Conservation (phyloP, 192 early-diverging fungal genomes). For the Coemansia umbellata region DNA sequence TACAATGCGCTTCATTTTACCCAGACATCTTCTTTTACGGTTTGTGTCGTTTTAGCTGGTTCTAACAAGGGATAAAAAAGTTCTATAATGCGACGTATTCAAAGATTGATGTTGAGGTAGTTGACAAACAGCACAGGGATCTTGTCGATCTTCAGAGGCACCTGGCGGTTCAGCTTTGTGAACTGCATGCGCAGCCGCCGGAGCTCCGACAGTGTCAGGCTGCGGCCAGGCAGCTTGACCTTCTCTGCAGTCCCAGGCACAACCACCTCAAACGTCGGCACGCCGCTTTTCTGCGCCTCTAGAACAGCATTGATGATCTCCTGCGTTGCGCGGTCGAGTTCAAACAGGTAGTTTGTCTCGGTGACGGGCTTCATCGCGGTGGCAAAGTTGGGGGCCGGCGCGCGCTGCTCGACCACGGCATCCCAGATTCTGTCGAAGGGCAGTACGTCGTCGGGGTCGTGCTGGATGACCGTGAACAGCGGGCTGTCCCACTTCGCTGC, state of each 20-base stretch:
- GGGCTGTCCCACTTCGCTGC: constrained; percentile 94
- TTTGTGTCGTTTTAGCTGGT: too few species aligned
- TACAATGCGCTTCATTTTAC: too few species aligned
- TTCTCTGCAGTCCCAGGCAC: constrained; percentile 54
- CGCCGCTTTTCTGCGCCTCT: constrained; percentile 70
- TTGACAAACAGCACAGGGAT: constrained; percentile 86
- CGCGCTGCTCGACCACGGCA: constrained; percentile 66
- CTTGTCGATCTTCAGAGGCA: constrained; percentile 64
- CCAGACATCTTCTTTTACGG: too few species aligned
- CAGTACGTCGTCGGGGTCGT: constrained; percentile 53
- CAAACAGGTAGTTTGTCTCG: constrained; percentile 87
- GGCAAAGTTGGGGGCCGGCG: constrained; percentile 79
- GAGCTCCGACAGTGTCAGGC: constrained; percentile 75
- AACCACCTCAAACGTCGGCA: constrained; percentile 52
- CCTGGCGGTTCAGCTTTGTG: constrained; percentile 82
- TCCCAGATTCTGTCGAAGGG: constrained; percentile 72
- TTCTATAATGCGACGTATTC: too few species aligned
- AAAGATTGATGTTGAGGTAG: constrained; percentile 85
- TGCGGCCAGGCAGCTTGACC: constrained; percentile 64
- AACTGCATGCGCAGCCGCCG: constrained; percentile 78
- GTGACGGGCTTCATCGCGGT: constrained; percentile 87
- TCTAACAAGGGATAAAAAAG: too few species aligned
- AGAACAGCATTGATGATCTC: constrained; percentile 74
- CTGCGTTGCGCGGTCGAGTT: constrained; percentile 79
- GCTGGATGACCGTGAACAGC: constrained; percentile 81